A percentile compares a stretch with the other conserved stretches of the same genome.
phyloP scores from a whole-genome alignment of 1,284 basidiomycete genomes.

The Trametes sp. region DNA sequence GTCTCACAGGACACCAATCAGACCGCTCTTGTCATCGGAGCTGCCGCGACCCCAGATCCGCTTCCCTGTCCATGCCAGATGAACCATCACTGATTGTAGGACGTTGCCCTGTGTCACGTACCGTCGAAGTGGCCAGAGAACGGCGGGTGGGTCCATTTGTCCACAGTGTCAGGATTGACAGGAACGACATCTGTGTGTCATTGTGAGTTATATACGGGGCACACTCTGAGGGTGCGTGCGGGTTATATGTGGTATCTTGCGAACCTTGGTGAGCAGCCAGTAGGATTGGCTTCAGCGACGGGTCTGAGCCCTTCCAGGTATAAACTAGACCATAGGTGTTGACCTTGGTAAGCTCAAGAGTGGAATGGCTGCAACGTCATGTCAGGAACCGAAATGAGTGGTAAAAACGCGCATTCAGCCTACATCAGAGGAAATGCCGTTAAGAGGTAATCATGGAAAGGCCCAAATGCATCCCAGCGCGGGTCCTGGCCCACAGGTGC shows the following conservation, averaged over 20 bases:
- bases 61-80: slow-evolving; percentile 43
- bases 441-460: slow-evolving; percentile 53
- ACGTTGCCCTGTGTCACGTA: slow-evolving; percentile 9
- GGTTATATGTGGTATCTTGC: slow-evolving; percentile 6
- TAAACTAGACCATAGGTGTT: slow-evolving; percentile 73
- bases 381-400: not conserved
- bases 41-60: slow-evolving; percentile 71
- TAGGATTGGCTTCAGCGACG: slow-evolving; percentile 67
- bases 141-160: slow-evolving; percentile 55
- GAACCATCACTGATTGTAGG: not conserved
- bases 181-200: slow-evolving; percentile 58
- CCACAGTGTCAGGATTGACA: slow-evolving; percentile 59
- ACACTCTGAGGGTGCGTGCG: not conserved
- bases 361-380: slow-evolving; percentile 51
- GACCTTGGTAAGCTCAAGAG: slow-evolving; percentile 61
- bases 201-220: not conserved
- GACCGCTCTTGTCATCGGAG: slow-evolving; percentile 67
- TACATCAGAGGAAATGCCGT: slow-evolving; percentile 51
- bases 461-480: slow-evolving; percentile 52
- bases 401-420: slow-evolving; percentile 19
- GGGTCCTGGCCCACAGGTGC: slow-evolving; percentile 51
- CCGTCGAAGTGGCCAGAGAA: slow-evolving; percentile 49
- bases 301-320: slow-evolving; percentile 65
- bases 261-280: slow-evolving; percentile 72
- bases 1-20: slow-evolving; percentile 63